Conservation (phyloP, 1,139 yeast genomes). For the Geotrichum fermentans region DNA sequence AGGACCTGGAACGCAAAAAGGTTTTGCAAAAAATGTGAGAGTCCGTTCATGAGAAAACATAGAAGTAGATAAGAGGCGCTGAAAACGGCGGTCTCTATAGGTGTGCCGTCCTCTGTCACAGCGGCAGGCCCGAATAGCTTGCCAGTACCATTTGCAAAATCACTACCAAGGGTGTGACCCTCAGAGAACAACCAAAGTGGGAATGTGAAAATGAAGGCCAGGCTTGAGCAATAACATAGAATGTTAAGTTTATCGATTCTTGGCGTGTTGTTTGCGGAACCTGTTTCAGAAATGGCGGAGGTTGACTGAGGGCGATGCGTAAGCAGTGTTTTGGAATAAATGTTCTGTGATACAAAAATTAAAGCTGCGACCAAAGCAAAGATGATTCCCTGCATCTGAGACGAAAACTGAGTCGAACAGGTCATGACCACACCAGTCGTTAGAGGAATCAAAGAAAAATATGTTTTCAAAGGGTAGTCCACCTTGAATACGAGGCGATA, state of each 20-base stretch:
- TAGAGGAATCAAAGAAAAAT: slow-evolving; percentile 69
- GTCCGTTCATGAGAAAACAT: slow-evolving; percentile 49
- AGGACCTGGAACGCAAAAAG: slow-evolving; percentile 83
- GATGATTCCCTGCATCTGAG: slow-evolving; percentile 57
- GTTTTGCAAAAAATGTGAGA: slow-evolving; percentile 79
- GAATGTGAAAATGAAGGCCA: slow-evolving; percentile 72
- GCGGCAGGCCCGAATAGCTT: slow-evolving; percentile 15
- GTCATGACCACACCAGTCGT: slow-evolving; percentile 81
- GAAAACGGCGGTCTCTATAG: background rate
- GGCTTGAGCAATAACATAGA: slow-evolving; percentile 72
- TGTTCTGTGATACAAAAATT: slow-evolving; percentile 86
- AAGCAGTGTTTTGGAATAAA: slow-evolving; percentile 78
- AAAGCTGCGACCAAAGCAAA: slow-evolving; percentile 79
- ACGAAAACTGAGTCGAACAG: slow-evolving; percentile 47
- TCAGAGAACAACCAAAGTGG: slow-evolving; percentile 75
- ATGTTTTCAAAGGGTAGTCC: slow-evolving; percentile 60
- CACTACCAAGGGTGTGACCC: slow-evolving; percentile 35
- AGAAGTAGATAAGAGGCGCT: slow-evolving; percentile 23
- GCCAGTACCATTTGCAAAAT: slow-evolving; percentile 22
- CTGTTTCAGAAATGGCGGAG: slow-evolving; percentile 26
- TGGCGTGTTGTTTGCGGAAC: slow-evolving; percentile 7
- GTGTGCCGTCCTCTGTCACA: background rate
- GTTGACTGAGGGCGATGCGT: slow-evolving; percentile 39
- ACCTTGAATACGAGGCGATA: slow-evolving; percentile 58
- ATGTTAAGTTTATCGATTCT: slow-evolving; percentile 68